Base-by-base conservation (phyloP, 805 yeast genomes). In the Isabelozyma pseudorhagii region DNA sequence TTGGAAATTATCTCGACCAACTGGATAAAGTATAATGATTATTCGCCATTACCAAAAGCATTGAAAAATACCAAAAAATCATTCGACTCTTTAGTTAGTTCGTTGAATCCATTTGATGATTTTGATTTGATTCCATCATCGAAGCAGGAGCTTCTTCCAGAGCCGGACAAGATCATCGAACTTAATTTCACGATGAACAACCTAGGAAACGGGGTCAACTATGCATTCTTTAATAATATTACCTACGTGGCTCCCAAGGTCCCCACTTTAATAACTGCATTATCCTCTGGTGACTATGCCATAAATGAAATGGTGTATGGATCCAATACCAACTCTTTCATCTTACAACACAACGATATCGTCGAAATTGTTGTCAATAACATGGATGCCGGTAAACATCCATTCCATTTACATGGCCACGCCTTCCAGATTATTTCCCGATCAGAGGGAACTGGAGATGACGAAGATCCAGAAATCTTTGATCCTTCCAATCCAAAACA, bases 391-490 rank as follows among this genome's bases (percentile, higher is more conserved):
- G 97, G 98, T 65, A 86, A 78, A 59, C 99, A 93, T 74, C 98
- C 99, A 29, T 93, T 93, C 94, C 99, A 93, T 72, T 74, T 93
- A 65, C 99, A 93, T 74, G 99, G 99, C 46, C 94, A 87, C 68
- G 81, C 69, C 45, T 93, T 92, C 88, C 97, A 93, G 73, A 77
- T 87, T 8, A 67, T 90, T 51, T 84, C 81, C 53, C 80, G 97
- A 69, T 89, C 86, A 46, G 82, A 76, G 29, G 83, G 77, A 42
- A 81, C 79, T 46, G 71, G 71, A 49, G 85, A 79, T 46, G 81
- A 69, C 17, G 83, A 74, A 46, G 77, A 71, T 45, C 73, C 74
- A 15, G 87, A 86, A 39, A 77, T 80, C 44, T 75, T 70, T 47
- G 77, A 69, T 34, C 68, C 69, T 1, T 40, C 43, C 2, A 54